Evolutionary conservation across 495 filamentous ascomycete genomes (phyloP), one percentile per base, ranked within the genome.

Genomic region (Talaromyces ruber): DNA sequence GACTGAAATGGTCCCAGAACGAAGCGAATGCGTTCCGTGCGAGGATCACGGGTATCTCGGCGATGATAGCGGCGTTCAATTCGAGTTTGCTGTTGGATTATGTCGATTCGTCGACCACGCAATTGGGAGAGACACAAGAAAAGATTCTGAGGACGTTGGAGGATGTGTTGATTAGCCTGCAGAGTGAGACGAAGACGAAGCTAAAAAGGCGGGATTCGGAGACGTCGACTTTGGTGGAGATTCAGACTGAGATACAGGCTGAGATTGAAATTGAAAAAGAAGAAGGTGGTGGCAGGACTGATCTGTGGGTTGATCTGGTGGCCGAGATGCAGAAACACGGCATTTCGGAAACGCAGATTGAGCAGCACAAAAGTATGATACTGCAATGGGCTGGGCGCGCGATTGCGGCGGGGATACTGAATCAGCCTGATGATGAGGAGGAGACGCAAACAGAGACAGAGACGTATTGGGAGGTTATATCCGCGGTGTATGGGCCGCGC

Each of bases 301-400:
- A 47, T 22, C 4, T 47, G 16, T 47, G 43, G 43, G 18, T 47
- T 6, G 43, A 78, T 4, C 66, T 92, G 11, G 93, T 97, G 22
- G 81, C 88, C 65, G 74, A 79, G 51, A 96, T 97, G 87, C 93
- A 97, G 68, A 80, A 84, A 4, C 83, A 86, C 56, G 92, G 90
- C 64, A 89, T 96, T 61, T 47, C 43, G 16, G 43, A 47, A 16
- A 47, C 43, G 21, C 43, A 47, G 43, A 47, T 47, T 22, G 43
- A 47, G 43, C 43, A 47, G 5, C 43, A 47, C 6, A 47, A 47
- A 16, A 21, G 43, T 47, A 47, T 47, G 43, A 47, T 47, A 18
- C 43, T 47, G 43, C 43, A 47, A 47, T 47, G 43, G 43, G 43
- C 43, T 21, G 43, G 43, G 4, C 1, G 43, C 1, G 43, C 43